Conservation (phyloP, 345 rosid genomes). For the Stellera chamaejasme region DNA sequence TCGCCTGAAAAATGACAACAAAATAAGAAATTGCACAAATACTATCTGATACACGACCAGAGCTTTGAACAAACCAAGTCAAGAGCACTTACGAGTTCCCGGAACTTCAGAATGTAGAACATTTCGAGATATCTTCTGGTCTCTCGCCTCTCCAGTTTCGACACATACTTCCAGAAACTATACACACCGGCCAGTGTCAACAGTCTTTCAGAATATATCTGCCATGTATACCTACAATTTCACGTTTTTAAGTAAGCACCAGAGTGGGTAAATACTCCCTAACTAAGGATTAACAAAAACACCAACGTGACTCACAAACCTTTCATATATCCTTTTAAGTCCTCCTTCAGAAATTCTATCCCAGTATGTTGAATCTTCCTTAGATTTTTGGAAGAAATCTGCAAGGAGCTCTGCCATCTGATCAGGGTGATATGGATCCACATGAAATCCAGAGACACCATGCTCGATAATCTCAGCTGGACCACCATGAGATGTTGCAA, state of each 20-base stretch:
- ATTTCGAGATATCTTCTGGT: constrained; percentile 91
- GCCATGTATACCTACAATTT: constrained; percentile 82
- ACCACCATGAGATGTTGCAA: constrained; percentile 95
- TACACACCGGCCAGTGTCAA: constrained; percentile 95
- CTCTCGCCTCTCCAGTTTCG: constrained; percentile 90
- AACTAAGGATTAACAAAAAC: background rate
- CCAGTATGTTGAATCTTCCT: constrained; percentile 78
- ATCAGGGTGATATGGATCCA: constrained; percentile 95
- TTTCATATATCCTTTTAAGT: constrained; percentile 76
- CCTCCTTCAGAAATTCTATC: constrained; percentile 64
- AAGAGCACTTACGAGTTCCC: constrained; percentile 55
- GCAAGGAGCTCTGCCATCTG: constrained; percentile 50
- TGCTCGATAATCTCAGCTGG: constrained; percentile 94
- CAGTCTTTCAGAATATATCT: constrained; percentile 85
- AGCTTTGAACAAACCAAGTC: background rate
- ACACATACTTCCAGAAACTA: constrained; percentile 89
- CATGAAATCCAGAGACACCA: constrained; percentile 80
- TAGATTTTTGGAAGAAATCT: constrained; percentile 63
- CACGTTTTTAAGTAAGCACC: constrained; percentile 16
- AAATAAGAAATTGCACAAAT: background rate
- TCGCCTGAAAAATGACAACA: constrained; percentile 42
- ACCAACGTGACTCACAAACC: constrained; percentile 23
- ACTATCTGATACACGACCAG: background rate
- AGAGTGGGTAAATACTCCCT: background rate
- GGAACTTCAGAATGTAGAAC: constrained; percentile 96